phyloP scores from a whole-genome alignment of 2,329 filamentous ascomycete species.

The Trichoderma pleuroti region DNA sequence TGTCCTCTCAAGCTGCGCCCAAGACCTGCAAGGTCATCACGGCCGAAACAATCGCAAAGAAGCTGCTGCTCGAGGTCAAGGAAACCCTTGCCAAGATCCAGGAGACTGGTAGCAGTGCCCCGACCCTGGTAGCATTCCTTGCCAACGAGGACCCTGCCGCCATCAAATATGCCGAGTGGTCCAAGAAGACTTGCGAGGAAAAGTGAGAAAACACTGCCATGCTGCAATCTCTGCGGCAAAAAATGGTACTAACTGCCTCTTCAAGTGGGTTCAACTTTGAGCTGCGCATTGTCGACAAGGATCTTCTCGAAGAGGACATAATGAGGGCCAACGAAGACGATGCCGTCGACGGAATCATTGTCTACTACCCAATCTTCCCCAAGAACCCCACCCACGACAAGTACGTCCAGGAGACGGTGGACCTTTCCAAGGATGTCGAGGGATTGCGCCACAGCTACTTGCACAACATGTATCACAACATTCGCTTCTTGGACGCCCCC shows the following conservation, averaged over 20 bases:
- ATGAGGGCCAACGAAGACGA: constrained; percentile 77
- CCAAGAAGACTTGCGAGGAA: constrained; percentile 90
- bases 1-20: constrained; percentile 40
- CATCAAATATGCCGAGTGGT: constrained; percentile 93
- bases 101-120: constrained; percentile 52
- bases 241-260: constrained; percentile 18
- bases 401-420: constrained; percentile 93
- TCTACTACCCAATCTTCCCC: constrained; percentile 96
- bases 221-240: not conserved
- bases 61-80: constrained; percentile 72
- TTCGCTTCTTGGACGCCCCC: constrained; percentile 83
- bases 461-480: constrained; percentile 99
- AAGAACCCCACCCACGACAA: constrained; percentile 79
- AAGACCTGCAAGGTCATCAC: constrained; percentile 91
- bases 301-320: constrained; percentile 85
- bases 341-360: constrained; percentile 81
- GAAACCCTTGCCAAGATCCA: constrained; percentile 70
- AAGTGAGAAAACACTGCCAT: constrained; percentile 64
- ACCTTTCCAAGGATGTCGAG: constrained; percentile 89
- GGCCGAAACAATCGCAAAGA: constrained; percentile 81
- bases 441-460: constrained; percentile 90
- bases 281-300: constrained; percentile 77
- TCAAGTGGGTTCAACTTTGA: constrained; percentile 83
- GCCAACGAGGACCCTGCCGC: constrained; percentile 90
- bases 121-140: constrained; percentile 84